Base-by-base conservation (phyloP, 495 filamentous ascomycete genomes). In the Aspergillus wentii region DNA sequence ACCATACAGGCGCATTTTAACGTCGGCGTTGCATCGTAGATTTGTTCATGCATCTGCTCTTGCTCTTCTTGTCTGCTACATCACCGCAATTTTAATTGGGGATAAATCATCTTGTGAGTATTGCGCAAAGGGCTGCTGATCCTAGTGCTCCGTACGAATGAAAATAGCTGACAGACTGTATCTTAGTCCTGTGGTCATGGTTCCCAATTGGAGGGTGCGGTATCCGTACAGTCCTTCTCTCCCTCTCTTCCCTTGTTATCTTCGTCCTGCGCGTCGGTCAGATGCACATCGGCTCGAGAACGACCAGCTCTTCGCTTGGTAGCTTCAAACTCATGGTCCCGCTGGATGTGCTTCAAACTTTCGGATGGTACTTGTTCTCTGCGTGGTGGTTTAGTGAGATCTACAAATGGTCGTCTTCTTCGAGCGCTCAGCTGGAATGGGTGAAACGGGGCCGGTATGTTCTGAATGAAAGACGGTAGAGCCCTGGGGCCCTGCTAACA, bases 1-100 rank as follows among this genome's bases (percentile, higher is more conserved):
- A 34, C 76, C 75, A 27, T 96, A 95, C 56, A 80, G 90, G 68
- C 85, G 94, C 53, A 89, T 94, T 60, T 64, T 97, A 40, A 95
- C 91, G 26, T 90, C 92, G 22, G 76, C 85, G 27, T 65, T 97
- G 36, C 92, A 98, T 58, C 74, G 86, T 47, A 75, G 88, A 41
- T 97, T 96, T 69, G 80, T 81, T 27, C 74, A 76, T 37, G 86
- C 88, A 20, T 83, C 82, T 30, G 59, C 74, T 22, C 56, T 86
- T 26, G 59, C 85, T 6, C 53, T 91, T 10, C 59, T 70, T 11
- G 63, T 86, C 42, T 86, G 85, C 61, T 97, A 94, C 58, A 17
- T 76, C n/a, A 75, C 85, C 45, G 71, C 86, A 35, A 58, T 94
- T 44, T 54, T 78, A 23, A 73, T 94, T 44, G 82, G 80, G 9